Conservation (phyloP, 495 filamentous ascomycete species). For the Daldinia childiae region DNA sequence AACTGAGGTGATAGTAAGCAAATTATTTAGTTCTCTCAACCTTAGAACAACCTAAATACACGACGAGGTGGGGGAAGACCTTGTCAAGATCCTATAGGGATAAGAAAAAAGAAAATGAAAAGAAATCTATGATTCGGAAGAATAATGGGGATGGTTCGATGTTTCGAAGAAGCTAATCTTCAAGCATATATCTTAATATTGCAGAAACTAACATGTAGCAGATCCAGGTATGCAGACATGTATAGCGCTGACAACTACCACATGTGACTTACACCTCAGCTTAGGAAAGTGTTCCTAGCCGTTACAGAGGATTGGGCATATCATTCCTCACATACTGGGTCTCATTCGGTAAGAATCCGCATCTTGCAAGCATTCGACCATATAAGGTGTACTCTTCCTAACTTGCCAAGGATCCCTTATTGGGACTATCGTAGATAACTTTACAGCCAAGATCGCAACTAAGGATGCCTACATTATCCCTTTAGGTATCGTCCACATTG, state of each 20-base stretch:
- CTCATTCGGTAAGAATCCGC: slow-evolving; percentile 47
- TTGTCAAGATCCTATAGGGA: not conserved
- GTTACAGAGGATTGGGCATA: slow-evolving; percentile 60
- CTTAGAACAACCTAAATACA: not conserved
- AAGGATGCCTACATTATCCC: slow-evolving; percentile 66
- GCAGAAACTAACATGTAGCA: slow-evolving; percentile 18
- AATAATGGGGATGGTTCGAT: not conserved
- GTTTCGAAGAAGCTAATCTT: not conserved
- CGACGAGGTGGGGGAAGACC: too few relatives aligned
- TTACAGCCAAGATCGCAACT: slow-evolving; percentile 57
- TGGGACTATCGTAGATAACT: slow-evolving; percentile 71
- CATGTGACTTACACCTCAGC: slow-evolving; percentile 17
- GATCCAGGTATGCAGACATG: slow-evolving; percentile 50
- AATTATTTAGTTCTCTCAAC: not conserved
- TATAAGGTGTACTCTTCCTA: not conserved
- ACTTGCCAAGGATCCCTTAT: slow-evolving; percentile 53
- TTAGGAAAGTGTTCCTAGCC: slow-evolving; percentile 61
- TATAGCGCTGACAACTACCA: not conserved
- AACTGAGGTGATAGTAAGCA: slow-evolving; percentile 17
- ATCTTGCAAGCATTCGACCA: not conserved
- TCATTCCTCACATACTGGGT: slow-evolving; percentile 55
- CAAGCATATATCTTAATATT: not conserved
- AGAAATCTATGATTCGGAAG: not conserved
- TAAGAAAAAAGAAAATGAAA: not conserved
- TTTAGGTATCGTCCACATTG: slow-evolving; percentile 66